phyloP scores from a whole-genome alignment of 2,329 filamentous ascomycete species.

The Decorospora gaudefroyi region DNA sequence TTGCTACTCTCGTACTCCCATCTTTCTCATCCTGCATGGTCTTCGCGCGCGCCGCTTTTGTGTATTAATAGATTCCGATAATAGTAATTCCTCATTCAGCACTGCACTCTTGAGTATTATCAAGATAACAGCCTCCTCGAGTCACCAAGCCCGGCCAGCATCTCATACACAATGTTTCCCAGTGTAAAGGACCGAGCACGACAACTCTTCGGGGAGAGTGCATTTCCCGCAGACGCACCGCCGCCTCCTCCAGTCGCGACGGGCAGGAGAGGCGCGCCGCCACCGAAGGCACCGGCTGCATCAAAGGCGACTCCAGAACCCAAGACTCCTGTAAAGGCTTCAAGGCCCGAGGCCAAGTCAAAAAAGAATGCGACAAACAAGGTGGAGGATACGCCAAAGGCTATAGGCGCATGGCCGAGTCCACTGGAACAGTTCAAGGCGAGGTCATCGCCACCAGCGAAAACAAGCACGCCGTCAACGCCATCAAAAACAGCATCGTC shows the following conservation, averaged over 20 bases:
- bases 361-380: conserved; percentile 5
- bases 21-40: conserved; percentile 4
- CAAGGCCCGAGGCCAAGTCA: conserved; percentile 3
- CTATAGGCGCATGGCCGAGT: conserved; percentile 15
- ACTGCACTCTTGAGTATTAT: neutral
- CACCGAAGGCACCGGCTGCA: conserved; percentile 13
- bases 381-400: conserved; percentile 11
- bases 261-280: conserved; percentile 14
- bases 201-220: conserved; percentile 14
- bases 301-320: conserved; percentile 13
- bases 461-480: conserved; percentile 2
- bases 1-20: conserved; percentile 10
- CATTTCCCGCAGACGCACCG: conserved; percentile 6
- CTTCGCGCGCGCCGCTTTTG: conserved; percentile 2
- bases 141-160: conserved; percentile 4
- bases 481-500: conserved; percentile 13
- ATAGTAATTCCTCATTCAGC: conserved; percentile 2
- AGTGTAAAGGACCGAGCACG: conserved; percentile 28
- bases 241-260: conserved; percentile 15
- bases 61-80: conserved; percentile 2
- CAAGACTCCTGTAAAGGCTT: conserved; percentile 6
- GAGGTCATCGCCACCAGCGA: conserved; percentile 6
- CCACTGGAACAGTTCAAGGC: conserved; percentile 11
- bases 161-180: conserved; percentile 23
- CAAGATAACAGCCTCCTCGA: neutral